Evolutionary conservation across 2,329 filamentous ascomycete genomes (phyloP).

Genomic region (Zymoseptoria pseudotritici): DNA sequence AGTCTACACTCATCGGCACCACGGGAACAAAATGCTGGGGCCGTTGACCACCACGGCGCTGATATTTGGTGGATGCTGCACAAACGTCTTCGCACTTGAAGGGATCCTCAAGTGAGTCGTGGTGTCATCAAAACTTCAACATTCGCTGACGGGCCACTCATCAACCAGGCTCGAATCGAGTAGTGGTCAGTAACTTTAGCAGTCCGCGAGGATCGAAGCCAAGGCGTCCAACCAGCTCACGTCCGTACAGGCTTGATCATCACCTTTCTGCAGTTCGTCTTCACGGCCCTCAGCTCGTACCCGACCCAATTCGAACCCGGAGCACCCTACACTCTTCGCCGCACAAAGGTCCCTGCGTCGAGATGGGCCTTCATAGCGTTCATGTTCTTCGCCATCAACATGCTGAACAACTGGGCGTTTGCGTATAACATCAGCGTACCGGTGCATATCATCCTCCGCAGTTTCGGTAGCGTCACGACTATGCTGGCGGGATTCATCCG

Average conservation of each 20-base stretch:
- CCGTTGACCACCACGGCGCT: conserved; percentile 58
- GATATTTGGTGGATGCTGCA: conserved; percentile 94
- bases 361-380: conserved; percentile 85
- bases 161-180: conserved; percentile 66
- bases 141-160: conserved; percentile 6
- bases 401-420: conserved; percentile 96
- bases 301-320: conserved; percentile 42
- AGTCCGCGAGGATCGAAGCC: not conserved
- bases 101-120: conserved; percentile 74
- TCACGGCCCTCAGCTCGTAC: conserved; percentile 56
- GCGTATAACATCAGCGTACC: conserved; percentile 95
- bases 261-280: conserved; percentile 44
- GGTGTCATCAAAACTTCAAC: not conserved
- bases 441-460: conserved; percentile 91
- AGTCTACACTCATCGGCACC: not conserved
- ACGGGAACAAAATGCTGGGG: conserved; percentile 4
- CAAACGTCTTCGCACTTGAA: conserved; percentile 95
- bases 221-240: not conserved
- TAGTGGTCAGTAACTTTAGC: conserved; percentile 53
- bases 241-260: conserved; percentile 53
- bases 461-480: conserved; percentile 90
- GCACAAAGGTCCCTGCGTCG: conserved; percentile 71
- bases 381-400: conserved; percentile 87
- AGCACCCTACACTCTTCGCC: conserved; percentile 64
- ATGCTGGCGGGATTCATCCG: conserved; percentile 84